phyloP scores from a whole-genome alignment of 495 filamentous ascomycete species.

The Penicillium herquei region DNA sequence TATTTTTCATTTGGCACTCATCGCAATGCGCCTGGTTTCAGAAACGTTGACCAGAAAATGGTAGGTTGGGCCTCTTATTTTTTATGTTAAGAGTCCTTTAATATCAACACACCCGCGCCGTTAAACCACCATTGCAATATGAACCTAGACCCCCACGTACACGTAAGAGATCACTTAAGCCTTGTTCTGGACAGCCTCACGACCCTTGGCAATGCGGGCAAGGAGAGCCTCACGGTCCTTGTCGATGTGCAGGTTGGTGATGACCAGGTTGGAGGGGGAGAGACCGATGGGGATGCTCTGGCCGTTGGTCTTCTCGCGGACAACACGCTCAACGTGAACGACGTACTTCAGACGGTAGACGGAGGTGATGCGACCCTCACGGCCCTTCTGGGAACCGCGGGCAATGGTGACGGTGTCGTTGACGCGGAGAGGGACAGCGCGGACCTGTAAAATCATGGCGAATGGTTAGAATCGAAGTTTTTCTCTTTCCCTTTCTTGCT shows the following conservation, averaged over 20 bases:
- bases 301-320: conserved; percentile 91
- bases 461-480: conserved; percentile 14
- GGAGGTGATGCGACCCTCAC: conserved; percentile 86
- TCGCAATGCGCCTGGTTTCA: conserved; percentile 32
- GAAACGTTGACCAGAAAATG: conserved; percentile 29
- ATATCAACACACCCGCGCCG: conserved; percentile 37
- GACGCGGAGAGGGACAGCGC: conserved; percentile 95
- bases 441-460: conserved; percentile 58
- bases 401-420: conserved; percentile 92
- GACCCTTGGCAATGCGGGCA: conserved; percentile 75
- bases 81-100: conserved; percentile 29
- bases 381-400: conserved; percentile 62
- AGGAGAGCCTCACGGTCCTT: conserved; percentile 96
- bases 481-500: not conserved
- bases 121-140: conserved; percentile 38
- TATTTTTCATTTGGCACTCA: conserved; percentile 31
- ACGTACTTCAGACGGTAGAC: conserved; percentile 98
- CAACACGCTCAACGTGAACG: conserved; percentile 88
- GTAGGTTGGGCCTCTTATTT: conserved; percentile 31
- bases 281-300: conserved; percentile 86
- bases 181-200: conserved; percentile 55
- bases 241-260: conserved; percentile 97
- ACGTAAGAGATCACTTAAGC: conserved; percentile 33
- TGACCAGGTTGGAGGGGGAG: conserved; percentile 87
- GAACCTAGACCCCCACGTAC: conserved; percentile 32